Evolutionary conservation across 2,329 filamentous ascomycete species (phyloP).

Genomic region (Magnaporthales sp.): DNA sequence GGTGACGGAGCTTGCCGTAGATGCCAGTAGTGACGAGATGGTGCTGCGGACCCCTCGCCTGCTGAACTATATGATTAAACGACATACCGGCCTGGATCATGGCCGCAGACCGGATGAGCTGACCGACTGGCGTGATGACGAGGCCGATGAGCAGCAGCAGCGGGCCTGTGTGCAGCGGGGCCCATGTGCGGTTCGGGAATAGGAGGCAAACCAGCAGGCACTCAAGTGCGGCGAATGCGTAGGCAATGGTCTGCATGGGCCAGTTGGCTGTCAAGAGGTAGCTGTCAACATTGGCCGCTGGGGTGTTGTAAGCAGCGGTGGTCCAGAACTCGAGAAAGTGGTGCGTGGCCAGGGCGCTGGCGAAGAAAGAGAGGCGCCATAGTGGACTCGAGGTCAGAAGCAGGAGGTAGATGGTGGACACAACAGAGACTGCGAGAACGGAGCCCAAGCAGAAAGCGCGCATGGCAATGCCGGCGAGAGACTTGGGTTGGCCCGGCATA

Average conservation of each 20-base stretch:
- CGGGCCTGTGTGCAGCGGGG: constrained; percentile 32
- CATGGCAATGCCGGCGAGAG: constrained; percentile 50
- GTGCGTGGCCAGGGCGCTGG: constrained; percentile 63
- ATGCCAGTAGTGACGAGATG: constrained; percentile 75
- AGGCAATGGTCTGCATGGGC: constrained; percentile 73
- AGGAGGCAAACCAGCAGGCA: constrained; percentile 52
- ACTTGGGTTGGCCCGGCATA: constrained; percentile 41
- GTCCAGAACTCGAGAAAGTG: constrained; percentile 97
- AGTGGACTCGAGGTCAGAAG: constrained; percentile 33
- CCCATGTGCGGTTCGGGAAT: constrained; percentile 40
- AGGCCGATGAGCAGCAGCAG: constrained; percentile 50
- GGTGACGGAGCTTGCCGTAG: constrained; percentile 71
- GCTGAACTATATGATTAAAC: constrained; percentile 85
- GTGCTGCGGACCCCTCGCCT: constrained; percentile 59
- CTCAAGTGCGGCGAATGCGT: constrained; percentile 66
- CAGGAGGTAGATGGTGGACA: constrained; percentile 21
- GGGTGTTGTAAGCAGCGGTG: constrained; percentile 76
- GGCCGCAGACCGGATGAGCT: constrained; percentile 67
- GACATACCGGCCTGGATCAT: constrained; percentile 85
- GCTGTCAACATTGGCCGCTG: constrained; percentile 59
- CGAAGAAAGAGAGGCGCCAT: constrained; percentile 60
- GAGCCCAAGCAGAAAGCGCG: constrained; percentile 46
- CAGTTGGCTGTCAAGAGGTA: constrained; percentile 86
- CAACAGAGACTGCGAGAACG: constrained; percentile 26
- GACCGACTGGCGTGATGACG: constrained; percentile 57